These are phyloP conservation scores for Ustilago curta DNA, from an alignment of 1,284 basidiomycete genomes.

Conservation along the genomic window DNA sequence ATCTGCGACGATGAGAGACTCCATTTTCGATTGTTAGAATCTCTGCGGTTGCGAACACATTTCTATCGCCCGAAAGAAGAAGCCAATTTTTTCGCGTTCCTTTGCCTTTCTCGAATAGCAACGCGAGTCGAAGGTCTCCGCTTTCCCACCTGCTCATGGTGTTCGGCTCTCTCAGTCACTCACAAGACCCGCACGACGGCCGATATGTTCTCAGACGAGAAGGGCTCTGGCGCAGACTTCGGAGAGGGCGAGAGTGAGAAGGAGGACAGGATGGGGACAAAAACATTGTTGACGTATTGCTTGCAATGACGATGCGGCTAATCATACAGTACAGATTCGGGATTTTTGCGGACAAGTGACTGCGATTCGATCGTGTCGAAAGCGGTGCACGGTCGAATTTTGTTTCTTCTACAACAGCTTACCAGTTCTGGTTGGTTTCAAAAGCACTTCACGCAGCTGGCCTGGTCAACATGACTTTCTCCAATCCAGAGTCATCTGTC, in stretches of 20 bases:
- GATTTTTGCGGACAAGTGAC: slow-evolving; percentile 1
- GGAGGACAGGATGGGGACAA: too few species aligned
- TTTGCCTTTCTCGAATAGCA: neutral
- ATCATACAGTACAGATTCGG: slow-evolving; percentile 15
- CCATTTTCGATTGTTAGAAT: slow-evolving; percentile 14
- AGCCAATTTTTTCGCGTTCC: neutral
- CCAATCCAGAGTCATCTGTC: slow-evolving; percentile 19
- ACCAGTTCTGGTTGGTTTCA: neutral
- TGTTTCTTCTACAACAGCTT: neutral
- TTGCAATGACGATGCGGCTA: slow-evolving; percentile 9
- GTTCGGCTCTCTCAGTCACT: too few species aligned
- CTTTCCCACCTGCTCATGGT: neutral
- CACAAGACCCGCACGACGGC: too few species aligned
- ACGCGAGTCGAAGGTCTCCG: slow-evolving; percentile 3
- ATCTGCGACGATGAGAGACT: slow-evolving; percentile 14
- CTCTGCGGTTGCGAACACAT: slow-evolving; percentile 1
- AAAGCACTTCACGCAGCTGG: slow-evolving; percentile 12
- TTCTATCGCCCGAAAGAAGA: slow-evolving; percentile 31
- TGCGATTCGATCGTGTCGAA: neutral
- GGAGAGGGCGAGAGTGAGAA: too few species aligned
- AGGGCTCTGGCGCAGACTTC: too few species aligned
- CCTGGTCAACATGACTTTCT: slow-evolving; percentile 45
- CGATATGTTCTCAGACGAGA: too few species aligned
- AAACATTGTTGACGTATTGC: neutral
- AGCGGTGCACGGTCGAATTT: neutral